Conservation (phyloP, 2,329 filamentous ascomycete genomes). For the Cladosporium halotolerans region DNA sequence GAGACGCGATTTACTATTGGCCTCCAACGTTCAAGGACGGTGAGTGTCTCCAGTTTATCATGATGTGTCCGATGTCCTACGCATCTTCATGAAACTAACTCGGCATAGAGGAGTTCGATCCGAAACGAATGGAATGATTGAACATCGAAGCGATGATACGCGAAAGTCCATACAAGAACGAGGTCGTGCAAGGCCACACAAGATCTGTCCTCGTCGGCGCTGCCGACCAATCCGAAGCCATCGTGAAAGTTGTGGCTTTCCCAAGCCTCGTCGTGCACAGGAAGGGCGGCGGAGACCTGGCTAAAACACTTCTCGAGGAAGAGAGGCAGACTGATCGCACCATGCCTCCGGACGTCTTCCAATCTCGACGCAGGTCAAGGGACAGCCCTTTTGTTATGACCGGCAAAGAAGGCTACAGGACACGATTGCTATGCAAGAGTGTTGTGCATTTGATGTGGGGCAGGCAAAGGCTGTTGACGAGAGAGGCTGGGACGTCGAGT, state of each 20-base stretch:
- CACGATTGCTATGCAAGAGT: constrained; percentile 23
- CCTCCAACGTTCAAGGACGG: constrained; percentile 29
- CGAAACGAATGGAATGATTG: constrained; percentile 22
- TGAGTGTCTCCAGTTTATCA: not conserved
- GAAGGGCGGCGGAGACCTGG: constrained; percentile 22
- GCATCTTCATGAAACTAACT: too few relatives aligned
- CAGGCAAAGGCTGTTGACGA: constrained; percentile 25
- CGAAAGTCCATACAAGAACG: constrained; percentile 20
- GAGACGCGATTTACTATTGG: constrained; percentile 26
- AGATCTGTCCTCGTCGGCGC: constrained; percentile 16
- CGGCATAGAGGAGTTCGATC: constrained; percentile 20
- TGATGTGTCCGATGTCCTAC: too few relatives aligned
- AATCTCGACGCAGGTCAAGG: not conserved
- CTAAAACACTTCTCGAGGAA: constrained; percentile 13
- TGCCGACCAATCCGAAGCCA: constrained; percentile 19
- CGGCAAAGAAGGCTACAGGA: constrained; percentile 23
- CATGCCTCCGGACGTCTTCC: constrained; percentile 11
- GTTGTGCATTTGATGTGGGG: constrained; percentile 26
- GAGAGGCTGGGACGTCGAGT: constrained; percentile 24
- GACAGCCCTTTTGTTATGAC: constrained; percentile 12
- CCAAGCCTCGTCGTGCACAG: constrained; percentile 24
- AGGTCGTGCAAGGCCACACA: constrained; percentile 12
- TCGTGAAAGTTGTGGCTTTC: constrained; percentile 26
- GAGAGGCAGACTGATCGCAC: constrained; percentile 11
- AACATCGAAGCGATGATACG: constrained; percentile 23